Evolutionary conservation across 257 asterid genomes (phyloP).

Genomic region (Capsicum chinense): DNA sequence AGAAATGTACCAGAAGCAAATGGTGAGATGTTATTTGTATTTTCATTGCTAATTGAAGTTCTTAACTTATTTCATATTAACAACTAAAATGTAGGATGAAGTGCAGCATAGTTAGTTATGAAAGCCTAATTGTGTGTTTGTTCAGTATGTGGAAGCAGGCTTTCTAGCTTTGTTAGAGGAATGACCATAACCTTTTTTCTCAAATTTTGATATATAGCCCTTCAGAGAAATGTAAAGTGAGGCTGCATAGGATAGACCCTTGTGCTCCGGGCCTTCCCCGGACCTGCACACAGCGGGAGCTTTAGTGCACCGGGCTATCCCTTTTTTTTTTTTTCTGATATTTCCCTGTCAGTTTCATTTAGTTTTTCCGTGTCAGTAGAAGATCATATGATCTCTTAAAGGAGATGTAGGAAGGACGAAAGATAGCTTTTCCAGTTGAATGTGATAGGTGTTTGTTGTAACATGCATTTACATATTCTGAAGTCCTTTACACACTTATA

Average conservation of each 20-base stretch:
- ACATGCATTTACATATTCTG: neutral
- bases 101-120: neutral
- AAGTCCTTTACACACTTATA: neutral
- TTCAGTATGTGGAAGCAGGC: slow-evolving; percentile 10
- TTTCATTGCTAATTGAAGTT: slow-evolving; percentile 9
- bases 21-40: slow-evolving; percentile 54
- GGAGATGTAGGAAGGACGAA: slow-evolving; percentile 2
- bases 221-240: too few relatives aligned
- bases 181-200: neutral
- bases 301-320: too few relatives aligned
- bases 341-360: neutral
- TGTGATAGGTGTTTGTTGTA: neutral
- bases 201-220: too few relatives aligned
- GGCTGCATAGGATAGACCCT: too few relatives aligned
- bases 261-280: too few relatives aligned
- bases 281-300: too few relatives aligned
- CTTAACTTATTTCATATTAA: slow-evolving; percentile 8
- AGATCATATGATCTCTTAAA: neutral
- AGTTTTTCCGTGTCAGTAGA: neutral
- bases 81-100: slow-evolving; percentile 9
- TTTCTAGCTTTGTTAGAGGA: slow-evolving; percentile 25
- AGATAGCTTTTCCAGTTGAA: slow-evolving; percentile 18
- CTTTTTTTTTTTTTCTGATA: neutral
- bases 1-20: slow-evolving; percentile 94
- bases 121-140: neutral